These are phyloP conservation scores for Spiromastix sp. DNA, from an alignment of 2,329 filamentous ascomycete genomes.

Conservation along the genomic window DNA sequence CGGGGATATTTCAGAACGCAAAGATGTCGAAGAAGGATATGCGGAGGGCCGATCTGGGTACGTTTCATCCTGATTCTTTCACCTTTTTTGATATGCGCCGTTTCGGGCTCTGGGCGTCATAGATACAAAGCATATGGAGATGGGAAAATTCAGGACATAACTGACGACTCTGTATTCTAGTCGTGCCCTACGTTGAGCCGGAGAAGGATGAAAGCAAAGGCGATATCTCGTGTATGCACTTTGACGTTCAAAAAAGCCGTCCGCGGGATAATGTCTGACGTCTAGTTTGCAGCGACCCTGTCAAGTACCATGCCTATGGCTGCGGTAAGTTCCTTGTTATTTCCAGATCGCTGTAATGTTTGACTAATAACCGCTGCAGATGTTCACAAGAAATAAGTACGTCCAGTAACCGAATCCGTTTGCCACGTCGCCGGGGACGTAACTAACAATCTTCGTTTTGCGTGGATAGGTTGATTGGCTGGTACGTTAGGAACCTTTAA, in stretches of 20 bases:
- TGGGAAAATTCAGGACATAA: no score
- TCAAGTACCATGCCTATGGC: slow-evolving; percentile 86
- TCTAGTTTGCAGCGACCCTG: slow-evolving; percentile 44
- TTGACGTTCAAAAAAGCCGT: no score
- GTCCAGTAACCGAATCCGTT: slow-evolving; percentile 10
- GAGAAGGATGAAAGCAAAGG: slow-evolving; percentile 49
- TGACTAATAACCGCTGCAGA: slow-evolving; percentile 38
- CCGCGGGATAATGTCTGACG: no score
- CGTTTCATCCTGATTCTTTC: slow-evolving; percentile 20
- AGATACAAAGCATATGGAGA: no score
- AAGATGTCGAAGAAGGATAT: slow-evolving; percentile 68
- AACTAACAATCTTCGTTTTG: background rate
- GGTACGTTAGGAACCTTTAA: no score
- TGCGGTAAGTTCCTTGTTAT: slow-evolving; percentile 44
- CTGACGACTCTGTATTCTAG: slow-evolving; percentile 36
- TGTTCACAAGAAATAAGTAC: slow-evolving; percentile 84
- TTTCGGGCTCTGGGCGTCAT: no score
- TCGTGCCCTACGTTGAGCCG: slow-evolving; percentile 80
- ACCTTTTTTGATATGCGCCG: slow-evolving; percentile 1
- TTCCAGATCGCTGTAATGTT: slow-evolving; percentile 7
- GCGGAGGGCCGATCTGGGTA: slow-evolving; percentile 64
- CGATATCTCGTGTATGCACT: slow-evolving; percentile 67
- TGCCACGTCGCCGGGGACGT: background rate
- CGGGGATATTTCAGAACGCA: no score
- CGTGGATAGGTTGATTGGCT: no score